These are phyloP conservation scores for Hypoxylon sp. DNA, from an alignment of 2,329 filamentous ascomycete species.

Conservation along the genomic window DNA sequence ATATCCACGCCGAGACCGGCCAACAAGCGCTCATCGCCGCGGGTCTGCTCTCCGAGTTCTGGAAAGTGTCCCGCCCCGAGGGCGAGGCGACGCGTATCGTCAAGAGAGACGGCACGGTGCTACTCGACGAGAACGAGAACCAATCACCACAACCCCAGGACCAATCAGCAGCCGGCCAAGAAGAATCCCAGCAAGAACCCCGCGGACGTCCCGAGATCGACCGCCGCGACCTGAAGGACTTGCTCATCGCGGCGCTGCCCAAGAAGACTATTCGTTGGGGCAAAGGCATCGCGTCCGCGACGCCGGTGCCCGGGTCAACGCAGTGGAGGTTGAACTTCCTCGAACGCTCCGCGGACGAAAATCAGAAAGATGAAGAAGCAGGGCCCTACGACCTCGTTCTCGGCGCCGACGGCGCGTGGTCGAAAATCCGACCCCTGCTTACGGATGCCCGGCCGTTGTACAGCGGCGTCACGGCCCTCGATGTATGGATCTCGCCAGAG, in stretches of 20 bases:
- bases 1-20: constrained; percentile 58
- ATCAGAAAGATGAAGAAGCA: constrained; percentile 3
- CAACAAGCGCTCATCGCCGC: constrained; percentile 54
- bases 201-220: constrained; percentile 50
- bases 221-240: constrained; percentile 45
- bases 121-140: constrained; percentile 44
- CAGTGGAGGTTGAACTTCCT: constrained; percentile 31
- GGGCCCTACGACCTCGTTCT: constrained; percentile 55
- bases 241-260: constrained; percentile 46
- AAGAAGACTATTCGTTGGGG: constrained; percentile 46
- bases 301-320: constrained; percentile 28
- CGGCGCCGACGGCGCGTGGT: constrained; percentile 59
- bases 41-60: constrained; percentile 51
- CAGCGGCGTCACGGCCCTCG: constrained; percentile 58
- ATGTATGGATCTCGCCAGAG: constrained; percentile 53
- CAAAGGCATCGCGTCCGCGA: constrained; percentile 29
- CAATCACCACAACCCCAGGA: not conserved
- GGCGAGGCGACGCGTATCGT: constrained; percentile 45
- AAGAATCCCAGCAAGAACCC: constrained; percentile 16
- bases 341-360: not conserved
- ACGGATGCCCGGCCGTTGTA: constrained; percentile 56
- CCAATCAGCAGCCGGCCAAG: not conserved
- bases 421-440: constrained; percentile 52
- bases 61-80: constrained; percentile 44
- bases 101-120: constrained; percentile 48